Evolutionary conservation across 805 yeast genomes (phyloP), one percentile per base, ranked within the genome.

Genomic region (Teunomyces tritomae): DNA sequence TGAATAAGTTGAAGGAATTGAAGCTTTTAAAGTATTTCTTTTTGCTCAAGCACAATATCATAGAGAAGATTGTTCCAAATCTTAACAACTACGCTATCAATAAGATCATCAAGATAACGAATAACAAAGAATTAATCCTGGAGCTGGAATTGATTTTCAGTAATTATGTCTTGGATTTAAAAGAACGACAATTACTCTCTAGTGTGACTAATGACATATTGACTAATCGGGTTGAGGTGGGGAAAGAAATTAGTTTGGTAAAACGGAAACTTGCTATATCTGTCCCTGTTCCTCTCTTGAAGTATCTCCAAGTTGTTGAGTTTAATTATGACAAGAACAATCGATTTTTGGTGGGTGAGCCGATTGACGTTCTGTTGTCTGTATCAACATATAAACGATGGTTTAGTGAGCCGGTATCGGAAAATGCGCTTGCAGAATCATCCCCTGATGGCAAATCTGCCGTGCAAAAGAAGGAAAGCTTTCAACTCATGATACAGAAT

Each of bases 211-310:
- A 32, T 2, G 36, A 36, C 14, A 32, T 52, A 3, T 46, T 49
- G 2, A 10, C 26, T 24, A 27, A 37, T 9, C 37, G 30, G 7
- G 11, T 32, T n/a, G 28, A 36, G n/a, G 14, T 26, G 11, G 26
- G 17, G 4, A 16, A 9, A 10, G 28, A 29, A 10, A n/a, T 32
- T 11, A n/a, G 26, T 8, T 30, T 28, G 10, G 26, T 24, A 7
- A 8, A 17, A 8, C 43, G 41, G n/a, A 61, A 62, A 33, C 62
- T 83, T 33, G 51, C 55, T 28, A 82, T 87, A 43, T 70, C 76
- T 2, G 92, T 87, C 5, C 77, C 84, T 0, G 68, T 85, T 16
- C 92, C 94, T 0, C 63, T 71, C 3, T 74, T 83, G 7, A 78
- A 82, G 51, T 73, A 80, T 14, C 73, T 87, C 16, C 90, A 85